phyloP scores from a whole-genome alignment of 441 rosid species.

The Gossypium laxum region DNA sequence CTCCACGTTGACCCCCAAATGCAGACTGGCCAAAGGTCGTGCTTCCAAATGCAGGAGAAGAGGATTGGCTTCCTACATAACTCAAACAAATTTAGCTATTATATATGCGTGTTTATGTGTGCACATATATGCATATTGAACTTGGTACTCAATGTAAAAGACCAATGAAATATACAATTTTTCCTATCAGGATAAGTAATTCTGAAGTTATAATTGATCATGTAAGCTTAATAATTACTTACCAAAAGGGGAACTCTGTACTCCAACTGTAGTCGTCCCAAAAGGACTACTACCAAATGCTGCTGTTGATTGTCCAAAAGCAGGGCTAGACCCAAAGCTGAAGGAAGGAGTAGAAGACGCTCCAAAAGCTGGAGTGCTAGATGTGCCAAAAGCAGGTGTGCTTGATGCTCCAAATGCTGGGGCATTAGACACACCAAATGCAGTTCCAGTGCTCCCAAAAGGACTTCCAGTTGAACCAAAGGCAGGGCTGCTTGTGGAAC shows the following conservation, averaged over 20 bases:
- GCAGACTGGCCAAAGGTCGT: constrained; percentile 64
- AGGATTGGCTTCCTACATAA: constrained; percentile 54
- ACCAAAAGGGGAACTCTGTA: constrained; percentile 63
- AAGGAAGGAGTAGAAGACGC: constrained; percentile 35
- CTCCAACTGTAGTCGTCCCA: constrained; percentile 53
- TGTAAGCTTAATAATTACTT: constrained; percentile 18
- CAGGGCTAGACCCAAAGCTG: constrained; percentile 31
- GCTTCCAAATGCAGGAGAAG: constrained; percentile 50
- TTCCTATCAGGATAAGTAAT: background rate
- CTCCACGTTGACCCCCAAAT: constrained; percentile 69
- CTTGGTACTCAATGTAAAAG: background rate
- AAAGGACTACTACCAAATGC: constrained; percentile 61
- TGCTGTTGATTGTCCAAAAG: constrained; percentile 66
- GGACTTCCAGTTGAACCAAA: too few relatives aligned
- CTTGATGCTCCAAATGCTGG: constrained; percentile 46
- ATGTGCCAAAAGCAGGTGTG: constrained; percentile 31
- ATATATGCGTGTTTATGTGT: background rate
- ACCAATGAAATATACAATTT: background rate
- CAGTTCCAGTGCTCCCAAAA: background rate
- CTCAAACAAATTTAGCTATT: constrained; percentile 4
- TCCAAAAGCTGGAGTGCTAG: constrained; percentile 40
- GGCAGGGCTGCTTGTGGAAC: too few relatives aligned
- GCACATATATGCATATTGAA: background rate
- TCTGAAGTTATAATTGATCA: background rate
- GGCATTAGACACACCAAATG: constrained; percentile 29